A percentile compares a stretch with the other conserved stretches of the same genome.
These are phyloP conservation scores for Cutaneotrichosporon curvatum DNA, from an alignment of 1,284 basidiomycete genomes.

Conservation along the genomic window DNA sequence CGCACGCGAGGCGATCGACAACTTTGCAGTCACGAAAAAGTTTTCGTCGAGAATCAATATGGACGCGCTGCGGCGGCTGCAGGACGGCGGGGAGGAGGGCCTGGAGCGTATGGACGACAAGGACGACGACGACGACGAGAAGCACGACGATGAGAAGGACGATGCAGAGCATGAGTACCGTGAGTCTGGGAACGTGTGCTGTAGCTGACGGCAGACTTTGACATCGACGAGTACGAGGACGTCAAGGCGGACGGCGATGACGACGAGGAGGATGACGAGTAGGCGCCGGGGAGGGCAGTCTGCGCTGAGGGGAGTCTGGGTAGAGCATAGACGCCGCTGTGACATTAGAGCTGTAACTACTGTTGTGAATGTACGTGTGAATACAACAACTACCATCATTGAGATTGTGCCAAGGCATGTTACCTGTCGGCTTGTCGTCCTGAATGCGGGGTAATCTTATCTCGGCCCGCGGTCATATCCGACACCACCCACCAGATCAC, in stretches of 20 bases:
- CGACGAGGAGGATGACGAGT: not conserved
- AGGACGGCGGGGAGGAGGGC: slow-evolving; percentile 12
- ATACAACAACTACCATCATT: too few species aligned
- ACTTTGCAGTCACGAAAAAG: slow-evolving; percentile 30
- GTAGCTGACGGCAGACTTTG: not conserved
- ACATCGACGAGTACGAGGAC: not conserved
- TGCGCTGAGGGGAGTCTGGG: too few species aligned
- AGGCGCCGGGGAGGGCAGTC: too few species aligned
- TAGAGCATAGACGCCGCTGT: too few species aligned
- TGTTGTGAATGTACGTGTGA: too few species aligned
- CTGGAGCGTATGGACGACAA: slow-evolving; percentile 23
- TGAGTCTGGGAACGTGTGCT: not conserved
- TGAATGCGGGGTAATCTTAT: too few species aligned
- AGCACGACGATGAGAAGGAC: slow-evolving; percentile 8
- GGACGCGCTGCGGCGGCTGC: slow-evolving; percentile 26
- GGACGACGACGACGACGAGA: slow-evolving; percentile 16
- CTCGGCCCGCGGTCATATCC: too few species aligned
- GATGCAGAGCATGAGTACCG: slow-evolving; percentile 4
- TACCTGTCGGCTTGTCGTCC: too few species aligned
- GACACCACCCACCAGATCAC: too few species aligned
- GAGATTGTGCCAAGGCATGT: too few species aligned
- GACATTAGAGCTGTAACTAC: too few species aligned
- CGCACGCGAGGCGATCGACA: slow-evolving; percentile 31
- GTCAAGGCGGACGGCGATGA: not conserved
- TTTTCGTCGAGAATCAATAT: slow-evolving; percentile 40